Evolutionary conservation across 148 eudicot species (phyloP).

Genomic region (Rhododendron henanense): DNA sequence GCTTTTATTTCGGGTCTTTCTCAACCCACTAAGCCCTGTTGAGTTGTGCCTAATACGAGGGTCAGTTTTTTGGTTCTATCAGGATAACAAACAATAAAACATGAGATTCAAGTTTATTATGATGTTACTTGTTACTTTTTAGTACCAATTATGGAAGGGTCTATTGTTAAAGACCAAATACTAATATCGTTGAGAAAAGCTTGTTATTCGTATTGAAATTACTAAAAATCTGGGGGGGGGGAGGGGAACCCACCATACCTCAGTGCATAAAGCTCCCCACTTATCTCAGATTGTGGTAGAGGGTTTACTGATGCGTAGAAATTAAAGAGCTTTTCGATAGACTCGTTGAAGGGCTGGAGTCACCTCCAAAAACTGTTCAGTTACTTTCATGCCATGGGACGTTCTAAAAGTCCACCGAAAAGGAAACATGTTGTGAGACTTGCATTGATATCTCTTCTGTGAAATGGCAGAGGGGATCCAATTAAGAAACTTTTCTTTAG

Average conservation of each 20-base stretch:
- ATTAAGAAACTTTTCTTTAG: neutral
- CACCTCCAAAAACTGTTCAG: neutral
- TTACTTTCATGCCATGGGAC: neutral
- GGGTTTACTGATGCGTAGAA: too few species aligned
- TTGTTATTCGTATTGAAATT: neutral
- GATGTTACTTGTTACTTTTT: neutral
- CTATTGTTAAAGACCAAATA: neutral
- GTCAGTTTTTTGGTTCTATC: neutral
- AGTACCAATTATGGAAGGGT: neutral
- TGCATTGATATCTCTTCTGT: neutral
- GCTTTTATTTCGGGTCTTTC: neutral
- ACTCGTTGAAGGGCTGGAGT: neutral
- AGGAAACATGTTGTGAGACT: neutral
- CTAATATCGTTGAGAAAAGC: neutral
- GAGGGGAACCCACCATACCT: neutral
- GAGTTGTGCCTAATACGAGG: neutral
- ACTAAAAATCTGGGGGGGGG: too few species aligned
- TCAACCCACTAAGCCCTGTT: neutral
- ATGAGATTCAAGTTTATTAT: neutral
- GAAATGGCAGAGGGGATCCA: neutral
- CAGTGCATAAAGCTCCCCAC: neutral
- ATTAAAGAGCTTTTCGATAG: neutral
- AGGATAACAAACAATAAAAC: neutral
- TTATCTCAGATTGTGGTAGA: too few species aligned
- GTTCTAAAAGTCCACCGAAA: neutral